These are phyloP conservation scores for Lepiota venenata DNA, from an alignment of 768 basidiomycete genomes.

Conservation along the genomic window DNA sequence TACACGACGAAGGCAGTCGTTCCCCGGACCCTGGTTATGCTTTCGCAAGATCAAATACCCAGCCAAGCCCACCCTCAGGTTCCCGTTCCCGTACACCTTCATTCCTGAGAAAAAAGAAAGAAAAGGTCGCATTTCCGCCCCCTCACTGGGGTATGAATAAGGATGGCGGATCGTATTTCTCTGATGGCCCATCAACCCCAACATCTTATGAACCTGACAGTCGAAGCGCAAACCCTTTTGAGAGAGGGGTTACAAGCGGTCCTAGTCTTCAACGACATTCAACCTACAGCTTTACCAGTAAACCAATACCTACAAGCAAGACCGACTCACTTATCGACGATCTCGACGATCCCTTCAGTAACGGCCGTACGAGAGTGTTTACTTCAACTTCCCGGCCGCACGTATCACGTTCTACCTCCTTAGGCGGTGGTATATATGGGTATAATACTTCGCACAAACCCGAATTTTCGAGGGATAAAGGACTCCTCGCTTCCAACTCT, in stretches of 20 bases:
- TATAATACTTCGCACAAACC: too few relatives aligned
- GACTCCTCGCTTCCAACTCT: background rate
- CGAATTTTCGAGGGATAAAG: background rate
- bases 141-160: slow-evolving; percentile 53
- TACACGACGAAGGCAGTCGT: slow-evolving; percentile 41
- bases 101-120: slow-evolving; percentile 45
- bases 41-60: slow-evolving; percentile 47
- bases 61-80: slow-evolving; percentile 27
- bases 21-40: slow-evolving; percentile 43
- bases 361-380: background rate
- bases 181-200: slow-evolving; percentile 12
- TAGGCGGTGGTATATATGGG: background rate
- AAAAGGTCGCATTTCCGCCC: slow-evolving; percentile 56
- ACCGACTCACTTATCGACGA: slow-evolving; percentile 1
- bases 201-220: background rate
- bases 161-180: slow-evolving; percentile 56
- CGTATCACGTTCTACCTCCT: background rate
- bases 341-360: slow-evolving; percentile 10
- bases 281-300: background rate
- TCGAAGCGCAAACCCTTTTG: background rate
- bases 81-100: slow-evolving; percentile 24
- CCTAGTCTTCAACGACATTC: slow-evolving; percentile 1
- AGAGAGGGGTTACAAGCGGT: background rate
- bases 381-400: background rate
- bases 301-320: background rate